Percentiles rank a stretch among this genome's conserved stretches.
phyloP scores from a whole-genome alignment of 305 asterid species.

The Fraxinus sp. region DNA sequence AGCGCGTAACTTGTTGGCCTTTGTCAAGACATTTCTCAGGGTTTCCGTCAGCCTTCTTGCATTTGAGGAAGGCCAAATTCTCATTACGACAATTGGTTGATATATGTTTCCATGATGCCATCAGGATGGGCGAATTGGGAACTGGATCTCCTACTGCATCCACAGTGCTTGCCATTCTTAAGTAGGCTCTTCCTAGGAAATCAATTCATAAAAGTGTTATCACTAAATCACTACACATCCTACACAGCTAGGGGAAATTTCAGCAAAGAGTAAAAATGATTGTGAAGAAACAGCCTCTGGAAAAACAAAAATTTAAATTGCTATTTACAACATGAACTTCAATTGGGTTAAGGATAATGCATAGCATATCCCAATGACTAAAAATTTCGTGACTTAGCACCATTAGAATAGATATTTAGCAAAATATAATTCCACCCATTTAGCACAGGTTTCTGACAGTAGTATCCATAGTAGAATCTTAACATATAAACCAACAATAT shows the following conservation, averaged over 20 bases:
- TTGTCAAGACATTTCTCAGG: constrained; percentile 74
- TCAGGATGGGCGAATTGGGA: constrained; percentile 73
- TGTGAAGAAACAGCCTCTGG: not conserved
- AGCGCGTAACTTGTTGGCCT: constrained; percentile 72
- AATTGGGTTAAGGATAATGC: not conserved
- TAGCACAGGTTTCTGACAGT: not conserved
- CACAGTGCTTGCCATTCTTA: constrained; percentile 54
- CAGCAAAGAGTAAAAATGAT: not conserved
- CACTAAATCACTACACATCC: not conserved
- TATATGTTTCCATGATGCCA: constrained; percentile 70
- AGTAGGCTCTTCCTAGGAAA: not conserved
- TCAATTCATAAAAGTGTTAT: not conserved
- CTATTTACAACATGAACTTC: not conserved
- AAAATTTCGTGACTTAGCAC: not conserved
- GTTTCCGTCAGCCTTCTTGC: constrained; percentile 71
- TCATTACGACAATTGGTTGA: constrained; percentile 55
- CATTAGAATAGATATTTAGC: not conserved
- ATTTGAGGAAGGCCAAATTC: constrained; percentile 62
- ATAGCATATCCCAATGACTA: not conserved
- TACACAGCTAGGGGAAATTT: not conserved
- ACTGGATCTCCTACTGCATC: constrained; percentile 60
- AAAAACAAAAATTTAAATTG: not conserved
- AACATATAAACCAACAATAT: not conserved
- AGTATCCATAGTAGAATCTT: not conserved
- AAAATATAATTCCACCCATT: not conserved